Evolutionary conservation across 2,329 filamentous ascomycete species (phyloP), one percentile per base, ranked within the genome.

Genomic region (Xylaria polymorpha): DNA sequence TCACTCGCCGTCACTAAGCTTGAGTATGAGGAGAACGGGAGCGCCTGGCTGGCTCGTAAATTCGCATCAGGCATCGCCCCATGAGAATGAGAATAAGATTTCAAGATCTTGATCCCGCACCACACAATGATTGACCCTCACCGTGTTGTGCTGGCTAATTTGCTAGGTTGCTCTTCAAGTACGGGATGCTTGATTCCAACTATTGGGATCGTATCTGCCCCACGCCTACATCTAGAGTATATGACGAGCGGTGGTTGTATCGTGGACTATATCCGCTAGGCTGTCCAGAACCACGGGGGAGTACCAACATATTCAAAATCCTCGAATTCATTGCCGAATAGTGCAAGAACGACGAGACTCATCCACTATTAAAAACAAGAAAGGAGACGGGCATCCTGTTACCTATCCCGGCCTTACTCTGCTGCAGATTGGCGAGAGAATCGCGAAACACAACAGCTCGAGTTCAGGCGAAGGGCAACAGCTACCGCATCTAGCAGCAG

Each of bases 1-100:
- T 86, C 86, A 58, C 81, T 94, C 14, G 86, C 89, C 1, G 92
- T 98, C n/a, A 96, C 93, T 0, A 93, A 92, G 78, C 87, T 92
- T 70, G 94, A 99, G 77, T 99, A 99, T 79, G 89, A 96, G 61
- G 96, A 99, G 80, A 82, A 94, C 77, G 96, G 96, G 9, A 88
- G 87, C 64, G 84, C 83, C 1, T 95, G 93, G 92, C 85, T 92
- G 29, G 89, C 88, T 35, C 90, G 89, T 75, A 93, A 88, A 77
- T 96, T 97, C 78, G 83, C 83, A 0, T 73, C 77, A 9, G 83
- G 83, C 0, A 68, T 81, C 7, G 72, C 72, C 22, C 48, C 69
- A n/a, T 77, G 66, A 77, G 39, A 22, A 20, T 22, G 9, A 14
- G 6, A 43, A 44, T n/a, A 44, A 20, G 0, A 1, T 5, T 1